Conservation (phyloP, 2,329 filamentous ascomycete genomes). For the Paecilomyces variotii region DNA sequence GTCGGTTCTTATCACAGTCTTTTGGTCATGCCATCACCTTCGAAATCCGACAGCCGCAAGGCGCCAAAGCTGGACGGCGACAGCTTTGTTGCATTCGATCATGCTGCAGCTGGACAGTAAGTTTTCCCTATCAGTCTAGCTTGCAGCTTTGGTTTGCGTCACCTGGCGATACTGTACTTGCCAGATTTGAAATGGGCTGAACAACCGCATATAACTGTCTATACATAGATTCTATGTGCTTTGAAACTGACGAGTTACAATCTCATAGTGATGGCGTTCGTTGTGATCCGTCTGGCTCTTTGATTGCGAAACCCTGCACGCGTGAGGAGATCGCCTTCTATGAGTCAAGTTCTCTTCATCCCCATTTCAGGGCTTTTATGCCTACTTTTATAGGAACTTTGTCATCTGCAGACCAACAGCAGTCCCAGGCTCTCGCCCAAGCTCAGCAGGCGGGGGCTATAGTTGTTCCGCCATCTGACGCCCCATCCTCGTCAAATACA, state of each 20-base stretch:
- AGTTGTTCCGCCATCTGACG: constrained; percentile 17
- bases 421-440: constrained; percentile 33
- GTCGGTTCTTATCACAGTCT: constrained; percentile 1
- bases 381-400: constrained; percentile 79
- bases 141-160: constrained; percentile 6
- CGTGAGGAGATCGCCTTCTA: constrained; percentile 83
- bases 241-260: background rate
- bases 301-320: constrained; percentile 94
- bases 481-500: constrained; percentile 12
- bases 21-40: constrained; percentile 23
- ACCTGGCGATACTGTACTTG: background rate
- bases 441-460: constrained; percentile 42
- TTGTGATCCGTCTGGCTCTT: constrained; percentile 69
- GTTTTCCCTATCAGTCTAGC: constrained; percentile 13
- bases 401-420: constrained; percentile 50
- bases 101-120: constrained; percentile 44
- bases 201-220: constrained; percentile 1
- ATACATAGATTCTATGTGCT: background rate
- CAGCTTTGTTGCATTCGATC: constrained; percentile 37
- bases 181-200: background rate
- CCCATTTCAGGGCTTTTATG: constrained; percentile 70
- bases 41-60: constrained; percentile 24
- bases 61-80: constrained; percentile 28
- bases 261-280: constrained; percentile 73
- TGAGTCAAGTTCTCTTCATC: constrained; percentile 61